Evolutionary conservation across 2,329 filamentous ascomycete genomes (phyloP).

Genomic region (Ceratocystis colombiana): DNA sequence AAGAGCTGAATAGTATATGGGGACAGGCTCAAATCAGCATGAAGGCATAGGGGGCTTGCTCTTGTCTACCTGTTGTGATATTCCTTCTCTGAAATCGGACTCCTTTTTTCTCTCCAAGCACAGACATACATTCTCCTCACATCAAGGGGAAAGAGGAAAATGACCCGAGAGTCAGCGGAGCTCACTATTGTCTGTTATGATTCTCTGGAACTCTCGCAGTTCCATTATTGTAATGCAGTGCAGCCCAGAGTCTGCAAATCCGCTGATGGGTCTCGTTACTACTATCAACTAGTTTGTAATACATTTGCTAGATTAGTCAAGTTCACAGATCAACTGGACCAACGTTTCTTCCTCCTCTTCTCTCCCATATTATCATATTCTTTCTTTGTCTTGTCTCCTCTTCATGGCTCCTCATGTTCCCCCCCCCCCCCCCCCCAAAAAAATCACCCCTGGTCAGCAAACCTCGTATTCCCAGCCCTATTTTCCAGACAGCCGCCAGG

Average conservation of each 20-base stretch:
- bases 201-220: background rate
- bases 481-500: slow-evolving; percentile 15
- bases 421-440: background rate
- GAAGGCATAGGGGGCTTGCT: background rate
- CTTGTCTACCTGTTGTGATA: background rate
- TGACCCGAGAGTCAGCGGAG: background rate
- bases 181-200: background rate
- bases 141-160: background rate
- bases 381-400: background rate
- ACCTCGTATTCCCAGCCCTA: slow-evolving; percentile 24
- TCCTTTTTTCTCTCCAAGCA: background rate
- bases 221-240: background rate
- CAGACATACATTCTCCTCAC: background rate
- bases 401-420: background rate
- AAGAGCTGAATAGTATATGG: background rate
- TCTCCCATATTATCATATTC: background rate
- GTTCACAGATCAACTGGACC: background rate
- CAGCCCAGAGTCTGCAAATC: background rate
- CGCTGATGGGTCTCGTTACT: background rate
- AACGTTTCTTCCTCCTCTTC: background rate
- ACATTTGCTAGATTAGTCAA: background rate
- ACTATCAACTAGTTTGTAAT: background rate
- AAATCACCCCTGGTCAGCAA: slow-evolving; percentile 18
- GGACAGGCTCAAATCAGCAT: background rate
- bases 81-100: background rate